These are phyloP conservation scores for Chalaropsis ovoidea DNA, from an alignment of 2,329 filamentous ascomycete genomes.

Conservation along the genomic window DNA sequence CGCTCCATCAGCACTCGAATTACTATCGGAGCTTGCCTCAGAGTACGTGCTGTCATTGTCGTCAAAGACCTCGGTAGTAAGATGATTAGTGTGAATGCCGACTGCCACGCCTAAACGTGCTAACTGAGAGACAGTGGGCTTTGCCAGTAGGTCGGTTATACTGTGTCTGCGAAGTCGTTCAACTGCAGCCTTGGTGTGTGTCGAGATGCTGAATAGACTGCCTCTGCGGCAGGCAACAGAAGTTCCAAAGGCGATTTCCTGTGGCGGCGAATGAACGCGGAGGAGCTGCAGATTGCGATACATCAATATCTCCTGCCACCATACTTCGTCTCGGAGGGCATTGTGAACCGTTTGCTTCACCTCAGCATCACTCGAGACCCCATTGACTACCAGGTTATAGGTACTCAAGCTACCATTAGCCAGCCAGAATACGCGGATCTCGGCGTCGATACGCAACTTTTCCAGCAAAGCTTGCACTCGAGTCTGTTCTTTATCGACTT, in stretches of 20 bases:
- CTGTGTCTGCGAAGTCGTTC: slow-evolving; percentile 20
- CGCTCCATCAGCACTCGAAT: slow-evolving; percentile 30
- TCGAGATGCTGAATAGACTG: not conserved
- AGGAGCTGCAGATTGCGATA: slow-evolving; percentile 37
- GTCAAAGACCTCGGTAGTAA: slow-evolving; percentile 52
- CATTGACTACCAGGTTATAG: slow-evolving; percentile 72
- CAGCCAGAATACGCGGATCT: slow-evolving; percentile 72
- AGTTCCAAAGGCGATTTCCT: not conserved
- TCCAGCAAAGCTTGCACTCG: slow-evolving; percentile 64
- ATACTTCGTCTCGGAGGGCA: slow-evolving; percentile 59
- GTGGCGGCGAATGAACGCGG: slow-evolving; percentile 30
- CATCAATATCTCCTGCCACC: slow-evolving; percentile 68
- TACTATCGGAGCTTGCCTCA: not conserved
- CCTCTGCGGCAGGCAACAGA: not conserved
- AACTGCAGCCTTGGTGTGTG: not conserved
- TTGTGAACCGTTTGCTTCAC: slow-evolving; percentile 53
- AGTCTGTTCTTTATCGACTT: slow-evolving; percentile 66
- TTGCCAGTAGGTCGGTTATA: slow-evolving; percentile 43
- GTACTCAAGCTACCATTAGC: slow-evolving; percentile 60
- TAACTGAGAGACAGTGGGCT: slow-evolving; percentile 44
- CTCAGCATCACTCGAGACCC: slow-evolving; percentile 42
- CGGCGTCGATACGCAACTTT: slow-evolving; percentile 70
- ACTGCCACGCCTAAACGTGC: slow-evolving; percentile 54
- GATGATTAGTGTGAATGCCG: slow-evolving; percentile 64
- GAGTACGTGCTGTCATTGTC: slow-evolving; percentile 21